phyloP scores from a whole-genome alignment of 371 early-diverging fungal species.

The Apophysomyces trapeziformis region DNA sequence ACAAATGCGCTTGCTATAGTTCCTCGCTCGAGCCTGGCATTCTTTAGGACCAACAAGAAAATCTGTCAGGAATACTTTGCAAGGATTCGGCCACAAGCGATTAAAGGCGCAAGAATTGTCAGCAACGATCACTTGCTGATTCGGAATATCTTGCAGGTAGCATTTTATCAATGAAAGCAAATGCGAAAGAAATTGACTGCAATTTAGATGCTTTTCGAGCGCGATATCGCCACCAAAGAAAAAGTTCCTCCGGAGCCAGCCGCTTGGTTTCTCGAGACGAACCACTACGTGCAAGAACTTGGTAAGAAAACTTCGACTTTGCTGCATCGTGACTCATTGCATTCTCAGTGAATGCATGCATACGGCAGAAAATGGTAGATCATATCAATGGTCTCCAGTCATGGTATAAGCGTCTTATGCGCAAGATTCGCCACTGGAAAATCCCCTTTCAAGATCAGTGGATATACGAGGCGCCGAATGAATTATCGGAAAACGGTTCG shows the following conservation, averaged over 20 bases:
- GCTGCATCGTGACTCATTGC: neutral
- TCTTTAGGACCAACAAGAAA: constrained; percentile 74
- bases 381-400: constrained; percentile 42
- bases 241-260: constrained; percentile 12
- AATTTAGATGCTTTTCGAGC: constrained; percentile 17
- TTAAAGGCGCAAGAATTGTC: constrained; percentile 49
- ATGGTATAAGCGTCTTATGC: constrained; percentile 41
- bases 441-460: constrained; percentile 29
- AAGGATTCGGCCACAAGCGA: constrained; percentile 58
- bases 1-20: constrained; percentile 59
- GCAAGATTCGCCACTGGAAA: constrained; percentile 16
- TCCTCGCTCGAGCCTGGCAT: constrained; percentile 68
- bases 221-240: constrained; percentile 26
- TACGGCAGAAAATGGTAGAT: constrained; percentile 35
- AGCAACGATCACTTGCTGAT: constrained; percentile 50
- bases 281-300: constrained; percentile 29
- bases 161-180: neutral
- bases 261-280: constrained; percentile 31
- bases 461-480: constrained; percentile 34
- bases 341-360: constrained; percentile 33
- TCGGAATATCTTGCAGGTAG: constrained; percentile 45
- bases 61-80: constrained; percentile 81
- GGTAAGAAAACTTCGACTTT: constrained; percentile 13
- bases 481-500: constrained; percentile 24
- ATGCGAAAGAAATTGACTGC: neutral